Percentiles rank a stretch among this genome's conserved stretches.
Evolutionary conservation across 2,329 filamentous ascomycete genomes (phyloP).

Genomic region (Colletotrichum musicola): DNA sequence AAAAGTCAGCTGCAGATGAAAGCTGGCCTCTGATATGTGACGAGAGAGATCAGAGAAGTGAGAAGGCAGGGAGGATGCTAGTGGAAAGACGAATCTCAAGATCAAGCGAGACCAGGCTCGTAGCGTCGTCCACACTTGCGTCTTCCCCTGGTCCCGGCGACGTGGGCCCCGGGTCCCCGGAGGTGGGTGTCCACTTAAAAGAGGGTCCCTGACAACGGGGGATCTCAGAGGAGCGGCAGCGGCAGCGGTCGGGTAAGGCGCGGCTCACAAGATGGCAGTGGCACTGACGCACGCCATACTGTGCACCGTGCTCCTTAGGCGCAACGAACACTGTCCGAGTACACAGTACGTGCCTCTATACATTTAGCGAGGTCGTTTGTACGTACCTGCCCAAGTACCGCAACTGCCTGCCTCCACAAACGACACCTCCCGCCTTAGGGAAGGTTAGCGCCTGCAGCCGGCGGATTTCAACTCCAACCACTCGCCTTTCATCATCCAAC

Average conservation of each 20-base stretch:
- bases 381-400: not conserved
- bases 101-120: conserved; percentile 22
- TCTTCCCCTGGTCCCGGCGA: conserved; percentile 32
- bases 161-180: conserved; percentile 32
- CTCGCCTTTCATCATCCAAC: too few species aligned
- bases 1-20: not conserved
- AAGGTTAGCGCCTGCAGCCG: too few species aligned
- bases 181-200: not conserved
- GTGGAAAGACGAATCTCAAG: conserved; percentile 19
- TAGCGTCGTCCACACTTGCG: conserved; percentile 20
- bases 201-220: not conserved
- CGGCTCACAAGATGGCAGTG: conserved; percentile 4
- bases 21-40: conserved; percentile 34
- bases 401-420: too few species aligned
- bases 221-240: conserved; percentile 16
- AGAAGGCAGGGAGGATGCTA: conserved; percentile 12
- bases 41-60: not conserved
- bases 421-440: too few species aligned
- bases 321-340: not conserved
- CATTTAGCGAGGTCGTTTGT: not conserved
- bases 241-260: conserved; percentile 32
- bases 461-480: too few species aligned
- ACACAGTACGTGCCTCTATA: conserved; percentile 10
- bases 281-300: conserved; percentile 4
- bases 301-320: not conserved